phyloP scores from a whole-genome alignment of 2,329 filamentous ascomycete species.

The Gyromitra esculenta region DNA sequence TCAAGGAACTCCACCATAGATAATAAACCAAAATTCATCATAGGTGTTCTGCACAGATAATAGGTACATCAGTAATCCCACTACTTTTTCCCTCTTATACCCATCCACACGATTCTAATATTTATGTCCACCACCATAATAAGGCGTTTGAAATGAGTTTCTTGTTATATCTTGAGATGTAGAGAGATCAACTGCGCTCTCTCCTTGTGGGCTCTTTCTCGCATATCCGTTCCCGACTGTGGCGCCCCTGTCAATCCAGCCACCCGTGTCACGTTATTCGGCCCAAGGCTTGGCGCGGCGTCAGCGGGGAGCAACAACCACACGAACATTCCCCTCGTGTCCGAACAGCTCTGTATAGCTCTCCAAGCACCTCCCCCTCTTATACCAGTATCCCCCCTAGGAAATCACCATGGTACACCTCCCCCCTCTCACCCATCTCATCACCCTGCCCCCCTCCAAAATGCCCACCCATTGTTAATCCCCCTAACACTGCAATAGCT shows the following conservation, averaged over 20 bases:
- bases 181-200: too few species aligned
- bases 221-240: not conserved
- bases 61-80: too few species aligned
- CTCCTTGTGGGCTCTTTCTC: not conserved
- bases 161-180: too few species aligned
- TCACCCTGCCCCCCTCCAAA: not conserved
- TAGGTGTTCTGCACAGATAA: too few species aligned
- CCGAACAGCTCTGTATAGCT: constrained; percentile 37
- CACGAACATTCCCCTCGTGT: constrained; percentile 37
- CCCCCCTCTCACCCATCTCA: not conserved
- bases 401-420: constrained; percentile 27
- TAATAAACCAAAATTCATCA: too few species aligned
- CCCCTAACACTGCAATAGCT: constrained; percentile 68
- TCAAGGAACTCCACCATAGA: too few species aligned
- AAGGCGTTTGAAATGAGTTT: not conserved
- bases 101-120: too few species aligned
- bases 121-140: not conserved
- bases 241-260: constrained; percentile 1
- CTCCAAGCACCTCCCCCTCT: constrained; percentile 1
- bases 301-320: constrained; percentile 47
- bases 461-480: constrained; percentile 16
- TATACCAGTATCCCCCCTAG: constrained; percentile 4
- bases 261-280: constrained; percentile 35
- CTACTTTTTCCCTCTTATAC: too few species aligned
- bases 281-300: constrained; percentile 46